Evolutionary conservation across 257 asterid species (phyloP).

Genomic region (Gentiana macrophylla): DNA sequence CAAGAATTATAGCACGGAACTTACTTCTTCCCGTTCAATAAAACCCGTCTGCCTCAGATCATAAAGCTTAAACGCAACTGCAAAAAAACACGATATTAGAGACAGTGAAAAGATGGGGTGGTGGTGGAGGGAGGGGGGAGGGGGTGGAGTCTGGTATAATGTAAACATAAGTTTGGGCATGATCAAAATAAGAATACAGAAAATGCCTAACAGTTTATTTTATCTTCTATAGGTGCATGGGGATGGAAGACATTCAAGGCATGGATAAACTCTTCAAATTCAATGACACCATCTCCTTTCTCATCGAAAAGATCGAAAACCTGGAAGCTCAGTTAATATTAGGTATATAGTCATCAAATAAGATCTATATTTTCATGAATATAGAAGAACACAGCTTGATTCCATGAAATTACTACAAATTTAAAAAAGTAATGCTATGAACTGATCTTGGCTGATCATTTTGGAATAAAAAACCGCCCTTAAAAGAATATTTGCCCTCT

Average conservation of each 20-base stretch:
- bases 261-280: constrained; percentile 71
- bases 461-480: no score
- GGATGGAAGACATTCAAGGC: constrained; percentile 76
- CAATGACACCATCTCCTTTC: constrained; percentile 70
- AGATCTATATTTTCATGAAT: no score
- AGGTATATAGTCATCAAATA: not conserved
- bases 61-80: constrained; percentile 35
- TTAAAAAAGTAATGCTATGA: not conserved
- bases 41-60: constrained; percentile 40
- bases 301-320: constrained; percentile 75
- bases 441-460: no score
- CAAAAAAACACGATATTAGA: constrained; percentile 5
- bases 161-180: not conserved
- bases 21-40: constrained; percentile 44
- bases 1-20: constrained; percentile 4
- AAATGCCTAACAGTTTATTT: constrained; percentile 48
- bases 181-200: not conserved
- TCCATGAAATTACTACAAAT: not conserved
- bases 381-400: not conserved
- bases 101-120: not conserved
- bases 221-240: constrained; percentile 48
- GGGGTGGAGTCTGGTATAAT: no score
- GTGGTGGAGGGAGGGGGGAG: not conserved
- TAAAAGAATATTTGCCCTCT: no score
- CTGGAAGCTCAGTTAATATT: constrained; percentile 20